These are phyloP conservation scores for Neurospora intermedia DNA, from an alignment of 495 filamentous ascomycete genomes.

Conservation along the genomic window DNA sequence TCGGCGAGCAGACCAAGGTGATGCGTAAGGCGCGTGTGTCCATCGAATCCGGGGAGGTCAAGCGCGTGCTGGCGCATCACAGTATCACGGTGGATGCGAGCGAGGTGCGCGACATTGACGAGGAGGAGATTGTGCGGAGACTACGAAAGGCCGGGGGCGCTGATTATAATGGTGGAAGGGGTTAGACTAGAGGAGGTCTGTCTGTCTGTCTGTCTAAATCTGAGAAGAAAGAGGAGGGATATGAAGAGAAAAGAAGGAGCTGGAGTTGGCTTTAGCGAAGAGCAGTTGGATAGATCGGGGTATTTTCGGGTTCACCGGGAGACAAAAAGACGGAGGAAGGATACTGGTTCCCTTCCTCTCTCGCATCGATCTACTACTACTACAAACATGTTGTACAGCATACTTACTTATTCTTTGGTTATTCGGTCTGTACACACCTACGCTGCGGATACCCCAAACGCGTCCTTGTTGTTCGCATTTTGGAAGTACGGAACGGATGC, in stretches of 20 bases:
- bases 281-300: not conserved
- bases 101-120: conserved; percentile 41
- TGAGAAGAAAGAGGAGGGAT: not conserved
- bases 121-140: conserved; percentile 40
- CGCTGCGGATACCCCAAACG: not conserved
- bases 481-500: not conserved
- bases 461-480: not conserved
- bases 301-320: not conserved
- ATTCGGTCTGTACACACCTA: not conserved
- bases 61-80: conserved; percentile 43
- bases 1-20: conserved; percentile 42
- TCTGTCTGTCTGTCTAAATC: no score
- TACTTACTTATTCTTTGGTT: not conserved
- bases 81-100: conserved; percentile 37
- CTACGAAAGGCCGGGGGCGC: conserved; percentile 46
- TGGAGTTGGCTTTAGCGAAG: not conserved
- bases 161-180: conserved; percentile 48
- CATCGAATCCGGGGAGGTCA: conserved; percentile 47
- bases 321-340: not conserved
- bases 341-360: not conserved
- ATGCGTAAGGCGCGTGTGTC: conserved; percentile 49
- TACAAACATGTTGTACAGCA: not conserved
- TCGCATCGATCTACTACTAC: not conserved
- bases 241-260: not conserved
- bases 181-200: conserved; percentile 13